Evolutionary conservation across 2,329 filamentous ascomycete species (phyloP).

Genomic region (Hirsutella rhossiliensis): DNA sequence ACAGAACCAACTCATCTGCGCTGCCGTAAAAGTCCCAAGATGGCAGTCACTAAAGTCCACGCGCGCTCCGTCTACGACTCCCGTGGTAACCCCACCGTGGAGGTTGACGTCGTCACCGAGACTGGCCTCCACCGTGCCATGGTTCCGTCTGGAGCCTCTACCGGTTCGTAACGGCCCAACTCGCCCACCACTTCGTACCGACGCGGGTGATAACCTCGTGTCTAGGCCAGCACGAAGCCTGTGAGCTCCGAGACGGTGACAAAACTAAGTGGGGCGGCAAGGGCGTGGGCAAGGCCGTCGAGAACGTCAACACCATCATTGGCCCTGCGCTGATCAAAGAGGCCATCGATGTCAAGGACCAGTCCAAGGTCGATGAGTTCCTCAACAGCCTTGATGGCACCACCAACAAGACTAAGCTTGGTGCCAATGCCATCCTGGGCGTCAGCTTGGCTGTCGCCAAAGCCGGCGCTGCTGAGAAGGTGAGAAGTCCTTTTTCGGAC

Average conservation of each 20-base stretch:
- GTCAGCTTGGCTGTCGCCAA: slow-evolving; percentile 77
- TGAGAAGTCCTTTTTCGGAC: slow-evolving; percentile 14
- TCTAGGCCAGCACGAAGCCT: slow-evolving; percentile 76
- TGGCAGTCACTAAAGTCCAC: slow-evolving; percentile 86
- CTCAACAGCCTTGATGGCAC: slow-evolving; percentile 77
- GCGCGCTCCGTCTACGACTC: slow-evolving; percentile 97
- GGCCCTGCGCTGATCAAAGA: slow-evolving; percentile 73
- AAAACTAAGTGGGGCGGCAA: slow-evolving; percentile 79
- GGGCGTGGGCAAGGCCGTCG: slow-evolving; percentile 75
- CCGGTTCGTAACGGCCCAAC: slow-evolving; percentile 46
- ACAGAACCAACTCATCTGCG: not conserved
- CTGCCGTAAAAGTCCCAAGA: slow-evolving; percentile 33
- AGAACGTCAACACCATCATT: slow-evolving; percentile 75
- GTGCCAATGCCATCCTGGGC: slow-evolving; percentile 81
- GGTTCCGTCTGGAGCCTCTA: slow-evolving; percentile 92
- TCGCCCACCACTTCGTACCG: slow-evolving; percentile 7
- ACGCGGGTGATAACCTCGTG: slow-evolving; percentile 13
- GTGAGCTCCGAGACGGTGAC: slow-evolving; percentile 83
- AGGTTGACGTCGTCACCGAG: slow-evolving; percentile 95
- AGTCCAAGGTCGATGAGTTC: slow-evolving; percentile 73
- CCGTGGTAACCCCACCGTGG: slow-evolving; percentile 94
- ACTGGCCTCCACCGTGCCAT: slow-evolving; percentile 95
- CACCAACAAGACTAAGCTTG: slow-evolving; percentile 75
- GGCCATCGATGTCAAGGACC: slow-evolving; percentile 75
- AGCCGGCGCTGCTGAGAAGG: slow-evolving; percentile 81